Evolutionary conservation across 2,329 filamentous ascomycete genomes (phyloP).

Genomic region (Apiospora koreana): DNA sequence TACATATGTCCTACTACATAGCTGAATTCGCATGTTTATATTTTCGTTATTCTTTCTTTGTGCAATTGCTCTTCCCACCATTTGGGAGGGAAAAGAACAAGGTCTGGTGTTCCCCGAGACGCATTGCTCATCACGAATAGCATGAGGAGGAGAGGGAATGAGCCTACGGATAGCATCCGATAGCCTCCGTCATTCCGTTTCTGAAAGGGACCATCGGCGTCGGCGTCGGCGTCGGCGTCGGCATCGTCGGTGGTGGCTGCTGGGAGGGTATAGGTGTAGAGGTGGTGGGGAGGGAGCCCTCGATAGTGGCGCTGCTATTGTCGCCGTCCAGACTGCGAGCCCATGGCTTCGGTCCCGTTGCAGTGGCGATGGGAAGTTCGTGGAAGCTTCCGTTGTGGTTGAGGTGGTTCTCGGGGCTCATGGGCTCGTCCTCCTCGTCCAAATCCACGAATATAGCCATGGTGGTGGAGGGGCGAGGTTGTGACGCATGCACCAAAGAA

Average conservation of each 20-base stretch:
- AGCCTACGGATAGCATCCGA: constrained; percentile 70
- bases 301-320: not conserved
- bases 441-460: constrained; percentile 38
- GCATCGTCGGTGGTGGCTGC: not conserved
- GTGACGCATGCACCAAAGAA: not conserved
- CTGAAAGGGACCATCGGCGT: constrained; percentile 52
- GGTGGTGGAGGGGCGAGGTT: constrained; percentile 11
- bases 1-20: constrained; percentile 8
- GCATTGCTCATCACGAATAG: not conserved
- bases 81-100: not conserved
- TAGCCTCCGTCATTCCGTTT: constrained; percentile 61
- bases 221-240: constrained; percentile 19
- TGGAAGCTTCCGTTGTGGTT: not conserved
- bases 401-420: constrained; percentile 18
- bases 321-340: not conserved
- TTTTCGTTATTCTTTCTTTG: no score
- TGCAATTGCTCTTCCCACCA: no score
- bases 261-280: not conserved
- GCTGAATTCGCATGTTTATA: not conserved
- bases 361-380: not conserved
- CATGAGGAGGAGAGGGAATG: constrained; percentile 26
- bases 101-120: not conserved
- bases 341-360: not conserved
- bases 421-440: constrained; percentile 32
- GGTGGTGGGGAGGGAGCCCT: not conserved